Percentiles rank a stretch among this genome's conserved stretches.
phyloP scores from a whole-genome alignment of 202 grass and related monocot species.

The Bolboschoenoplectus hybrid region DNA sequence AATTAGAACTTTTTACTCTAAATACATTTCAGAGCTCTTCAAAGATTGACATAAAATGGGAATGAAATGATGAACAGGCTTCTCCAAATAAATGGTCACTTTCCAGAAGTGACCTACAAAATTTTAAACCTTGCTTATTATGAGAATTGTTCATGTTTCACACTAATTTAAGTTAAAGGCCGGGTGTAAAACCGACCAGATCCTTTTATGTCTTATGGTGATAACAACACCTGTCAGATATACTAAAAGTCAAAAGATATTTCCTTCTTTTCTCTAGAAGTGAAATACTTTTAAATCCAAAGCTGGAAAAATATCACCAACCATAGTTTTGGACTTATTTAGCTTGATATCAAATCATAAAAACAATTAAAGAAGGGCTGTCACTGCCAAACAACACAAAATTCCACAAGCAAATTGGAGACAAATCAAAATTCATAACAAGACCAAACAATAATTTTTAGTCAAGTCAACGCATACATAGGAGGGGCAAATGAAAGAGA shows the following conservation, averaged over 20 bases:
- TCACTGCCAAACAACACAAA: slow-evolving; percentile 45
- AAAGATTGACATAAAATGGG: slow-evolving; percentile 27
- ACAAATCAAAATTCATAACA: slow-evolving; percentile 43
- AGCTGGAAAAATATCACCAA: neutral
- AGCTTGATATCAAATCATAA: slow-evolving; percentile 24
- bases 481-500: neutral
- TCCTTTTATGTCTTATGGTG: neutral
- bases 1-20: neutral
- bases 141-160: slow-evolving; percentile 1
- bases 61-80: slow-evolving; percentile 31
- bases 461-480: slow-evolving; percentile 17
- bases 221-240: neutral
- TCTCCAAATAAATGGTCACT: slow-evolving; percentile 24
- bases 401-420: slow-evolving; percentile 43
- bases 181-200: neutral
- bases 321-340: slow-evolving; percentile 8
- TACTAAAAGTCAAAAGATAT: neutral
- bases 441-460: slow-evolving; percentile 21
- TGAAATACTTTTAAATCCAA: slow-evolving; percentile 11
- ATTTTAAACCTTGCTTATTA: slow-evolving; percentile 20
- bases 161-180: neutral
- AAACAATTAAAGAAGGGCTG: slow-evolving; percentile 33
- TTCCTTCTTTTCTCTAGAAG: neutral
- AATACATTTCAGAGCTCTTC: slow-evolving; percentile 10
- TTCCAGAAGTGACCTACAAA: slow-evolving; percentile 23